Evolutionary conservation across 192 early-diverging fungal genomes (phyloP), one percentile per base, ranked within the genome.

Genomic region (Spizellomyces sp.): DNA sequence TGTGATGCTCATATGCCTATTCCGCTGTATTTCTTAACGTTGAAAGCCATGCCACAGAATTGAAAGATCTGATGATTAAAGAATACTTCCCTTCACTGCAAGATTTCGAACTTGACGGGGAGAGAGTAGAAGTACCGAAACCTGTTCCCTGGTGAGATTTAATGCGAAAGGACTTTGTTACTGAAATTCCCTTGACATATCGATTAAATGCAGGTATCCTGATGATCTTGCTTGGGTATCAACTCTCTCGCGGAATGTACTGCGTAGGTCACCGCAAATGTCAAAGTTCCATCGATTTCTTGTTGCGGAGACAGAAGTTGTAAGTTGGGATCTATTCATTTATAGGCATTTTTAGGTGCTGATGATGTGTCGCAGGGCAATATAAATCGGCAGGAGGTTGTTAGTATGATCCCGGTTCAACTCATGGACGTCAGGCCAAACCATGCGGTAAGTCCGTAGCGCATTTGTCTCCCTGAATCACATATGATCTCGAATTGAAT

Each of bases 321-420:
- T 86, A 73, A 46, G 75, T 62, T 58, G 2, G 27, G 27, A 36
- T 36, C 27, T 3, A 36, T 36, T 3, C 27, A 36, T 36, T n/a
- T 36, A 36, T 36, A 36, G 27, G 3, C 27, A 36, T 36, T 3
- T n/a, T 3, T 4, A 62, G 56, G 46, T 27, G 42, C 14, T 27
- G 27, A 36, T 36, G 27, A 36, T 36, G 46, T 58, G 45, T 48
- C 10, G 19, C 70, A 84, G 84, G 98, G 98, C 62, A 98, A 99
- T 79, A 91, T 98, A 61, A 93, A 89, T 76, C 86, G 96, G 52
- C 98, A 99, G 81, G 96, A 98, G 70, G 92, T 90, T 5, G 96
- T 98, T 59, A 93, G 91, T 79, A 99, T 99, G 98, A 94, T 98
- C 67, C 98, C 98, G n/a, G 92, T 93, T 50, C 80, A 95, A 67